Evolutionary conservation across 192 early-diverging fungal species (phyloP), one percentile per base, ranked within the genome.

Genomic region (Coemansia biformis): DNA sequence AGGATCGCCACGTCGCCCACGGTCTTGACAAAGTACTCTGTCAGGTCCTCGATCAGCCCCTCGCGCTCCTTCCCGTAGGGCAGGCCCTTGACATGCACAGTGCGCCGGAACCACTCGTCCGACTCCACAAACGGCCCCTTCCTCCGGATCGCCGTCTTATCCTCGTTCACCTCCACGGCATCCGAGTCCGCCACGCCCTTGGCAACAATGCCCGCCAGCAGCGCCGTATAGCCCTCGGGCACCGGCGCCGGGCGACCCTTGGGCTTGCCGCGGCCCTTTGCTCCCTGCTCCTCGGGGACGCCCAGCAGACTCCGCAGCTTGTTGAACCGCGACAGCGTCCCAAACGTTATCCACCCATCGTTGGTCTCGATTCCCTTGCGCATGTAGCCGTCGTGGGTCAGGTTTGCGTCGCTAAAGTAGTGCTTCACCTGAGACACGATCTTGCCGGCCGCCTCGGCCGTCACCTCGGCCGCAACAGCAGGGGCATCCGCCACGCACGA

Each of bases 381-480:
- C 65, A 75, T 67, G 35, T 47, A 75, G 26, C 38, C 36, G 48
- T 75, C 71, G 55, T 67, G 71, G 55, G 57, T 75, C 48, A 75
- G 44, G 60, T 63, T 75, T 14, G 59, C 71, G 16, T 75, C 60
- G 60, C 59, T 59, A 48, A 75, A 63, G 48, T 75, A 75, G 60
- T 75, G 60, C 71, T 75, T 75, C 35, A 75, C 54, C 36, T 75
- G 71, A 8, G 40, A 16, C 8, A 73, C 63, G 0, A 73, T 37
- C 52, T 56, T 55, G 12, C 46, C 46, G 15, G 69, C 54, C 0
- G 39, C 49, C 21, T 66, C 57, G 15, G 48, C 37, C 13, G 50
- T 22, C 36, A 64, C 37, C 16, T 33, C 35, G 14, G 43, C 40
- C 28, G 3, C 29, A 10, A 9, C 29, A 9, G 29, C 29, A 10